Percentiles rank a stretch among this genome's conserved stretches.
phyloP scores from a whole-genome alignment of 148 eudicot genomes.

The Diospyros kaki region DNA sequence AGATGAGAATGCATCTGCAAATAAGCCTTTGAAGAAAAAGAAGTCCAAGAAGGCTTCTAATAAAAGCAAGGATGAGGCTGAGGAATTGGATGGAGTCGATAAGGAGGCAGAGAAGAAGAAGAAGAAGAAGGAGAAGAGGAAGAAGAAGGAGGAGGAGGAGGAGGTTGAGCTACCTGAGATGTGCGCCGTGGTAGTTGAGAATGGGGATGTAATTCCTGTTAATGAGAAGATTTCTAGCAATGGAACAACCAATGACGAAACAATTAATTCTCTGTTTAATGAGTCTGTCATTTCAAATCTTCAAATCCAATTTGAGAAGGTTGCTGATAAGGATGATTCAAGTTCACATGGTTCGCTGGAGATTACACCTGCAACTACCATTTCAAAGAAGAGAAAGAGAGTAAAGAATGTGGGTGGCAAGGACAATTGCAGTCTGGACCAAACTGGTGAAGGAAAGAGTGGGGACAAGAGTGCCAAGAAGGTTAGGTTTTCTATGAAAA shows the following conservation, averaged over 20 bases:
- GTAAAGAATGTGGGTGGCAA: conserved; percentile 23
- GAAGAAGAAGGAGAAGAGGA: conserved; percentile 19
- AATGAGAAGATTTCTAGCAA: conserved; percentile 23
- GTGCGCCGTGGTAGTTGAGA: conserved; percentile 3
- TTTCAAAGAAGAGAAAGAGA: conserved; percentile 61
- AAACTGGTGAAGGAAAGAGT: conserved; percentile 29
- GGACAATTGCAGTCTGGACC: conserved; percentile 7
- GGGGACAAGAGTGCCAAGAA: conserved; percentile 61
- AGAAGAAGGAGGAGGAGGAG: conserved; percentile 38
- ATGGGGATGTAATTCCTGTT: conserved; percentile 18
- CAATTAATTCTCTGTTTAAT: conserved; percentile 22
- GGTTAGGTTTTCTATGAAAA: conserved; percentile 84
- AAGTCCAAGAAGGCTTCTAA: conserved; percentile 19
- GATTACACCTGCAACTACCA: conserved; percentile 17
- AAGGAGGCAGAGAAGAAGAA: conserved; percentile 24
- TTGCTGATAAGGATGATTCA: conserved; percentile 59
- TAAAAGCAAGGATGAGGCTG: background rate
- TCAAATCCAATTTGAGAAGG: conserved; percentile 84
- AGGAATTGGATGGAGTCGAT: background rate
- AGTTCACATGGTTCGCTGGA: conserved; percentile 35
- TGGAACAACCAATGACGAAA: conserved; percentile 18
- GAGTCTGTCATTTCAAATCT: conserved; percentile 78
- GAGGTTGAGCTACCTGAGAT: conserved; percentile 22
- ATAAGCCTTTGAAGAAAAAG: conserved; percentile 20
- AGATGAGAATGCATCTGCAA: conserved; percentile 14